Conservation (phyloP, 2,329 filamentous ascomycete species). For the Botrytis squamosa region DNA sequence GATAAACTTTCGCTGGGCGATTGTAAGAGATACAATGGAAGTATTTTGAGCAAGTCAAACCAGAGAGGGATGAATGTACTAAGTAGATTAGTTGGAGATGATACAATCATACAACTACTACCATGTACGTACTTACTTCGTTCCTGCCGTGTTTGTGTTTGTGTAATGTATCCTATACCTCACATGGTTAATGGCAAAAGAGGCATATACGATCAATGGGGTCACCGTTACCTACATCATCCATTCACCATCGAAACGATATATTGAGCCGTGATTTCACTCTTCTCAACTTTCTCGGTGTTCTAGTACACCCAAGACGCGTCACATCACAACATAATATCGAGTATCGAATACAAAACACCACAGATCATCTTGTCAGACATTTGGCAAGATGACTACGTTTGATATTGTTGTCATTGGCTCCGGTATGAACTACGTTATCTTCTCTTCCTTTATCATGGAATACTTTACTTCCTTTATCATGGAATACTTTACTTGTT, state of each 20-base stretch:
- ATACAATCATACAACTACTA: not conserved
- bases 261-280: not conserved
- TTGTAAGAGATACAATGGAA: not conserved
- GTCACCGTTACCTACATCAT: not conserved
- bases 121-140: not conserved
- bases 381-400: not conserved
- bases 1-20: not conserved
- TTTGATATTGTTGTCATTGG: conserved; percentile 6
- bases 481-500: not conserved
- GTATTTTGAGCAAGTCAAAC: not conserved
- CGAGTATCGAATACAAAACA: not conserved
- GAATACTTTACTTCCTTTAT: not conserved
- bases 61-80: not conserved
- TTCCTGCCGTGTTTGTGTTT: not conserved
- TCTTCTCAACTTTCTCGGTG: not conserved
- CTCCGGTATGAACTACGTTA: not conserved
- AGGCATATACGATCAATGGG: not conserved
- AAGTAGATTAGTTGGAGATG: not conserved
- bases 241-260: not conserved
- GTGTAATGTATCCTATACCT: not conserved
- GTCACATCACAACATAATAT: not conserved
- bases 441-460: not conserved
- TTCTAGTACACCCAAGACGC: not conserved
- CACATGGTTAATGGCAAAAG: not conserved
- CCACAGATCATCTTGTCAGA: not conserved